Evolutionary conservation across 2,329 filamentous ascomycete genomes (phyloP), one percentile per base, ranked within the genome.

Genomic region (Ophiostoma triangulosporum): DNA sequence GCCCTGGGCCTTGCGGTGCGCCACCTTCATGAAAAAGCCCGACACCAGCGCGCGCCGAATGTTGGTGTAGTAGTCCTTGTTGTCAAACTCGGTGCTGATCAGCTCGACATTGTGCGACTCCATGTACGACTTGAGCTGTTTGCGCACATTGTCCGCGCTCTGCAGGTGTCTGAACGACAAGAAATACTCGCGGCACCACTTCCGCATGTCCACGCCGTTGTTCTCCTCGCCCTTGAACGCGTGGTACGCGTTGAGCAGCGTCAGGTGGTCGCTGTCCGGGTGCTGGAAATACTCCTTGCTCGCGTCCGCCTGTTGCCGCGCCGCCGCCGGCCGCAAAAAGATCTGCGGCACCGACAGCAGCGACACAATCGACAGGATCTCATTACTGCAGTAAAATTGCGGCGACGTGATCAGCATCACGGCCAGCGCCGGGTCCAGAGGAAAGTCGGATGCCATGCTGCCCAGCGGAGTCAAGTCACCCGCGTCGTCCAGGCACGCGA

Each of bases 1-100:
- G 64, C 87, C 86, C 29, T 80, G 83, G 51, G 80, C 81, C 64
- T 97, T 89, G 65, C 86, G 88, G 81, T 95, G 96, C 56, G 93
- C 94, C 22, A 97, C 88, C 68, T 98, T 93, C 93, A 98, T 98
- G 76, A 98, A 98, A 77, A 98, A 98, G 32, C 94, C 93, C 1
- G 90, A 80, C 12, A 96, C 84, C 14, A 98, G 77, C 8, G 93
- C 91, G 35, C 89, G 83, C 45, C 91, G 86, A 63, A 98, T 98
- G 68, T 98, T 98, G 67, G 82, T 88, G 70, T 97, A 98, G 74
- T 98, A 98, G 65, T 94, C 88, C 75, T 95, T 95, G 71, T 97
- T 84, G 62, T 90, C 85, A 64, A 95, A 97, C 0, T 86, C 79
- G 0, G 91, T 97, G 51, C 86, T 93, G 53, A 96, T 68, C 50